Conservation (phyloP, 352 stramenopile genomes). For the Phytophthora tentaculata region DNA sequence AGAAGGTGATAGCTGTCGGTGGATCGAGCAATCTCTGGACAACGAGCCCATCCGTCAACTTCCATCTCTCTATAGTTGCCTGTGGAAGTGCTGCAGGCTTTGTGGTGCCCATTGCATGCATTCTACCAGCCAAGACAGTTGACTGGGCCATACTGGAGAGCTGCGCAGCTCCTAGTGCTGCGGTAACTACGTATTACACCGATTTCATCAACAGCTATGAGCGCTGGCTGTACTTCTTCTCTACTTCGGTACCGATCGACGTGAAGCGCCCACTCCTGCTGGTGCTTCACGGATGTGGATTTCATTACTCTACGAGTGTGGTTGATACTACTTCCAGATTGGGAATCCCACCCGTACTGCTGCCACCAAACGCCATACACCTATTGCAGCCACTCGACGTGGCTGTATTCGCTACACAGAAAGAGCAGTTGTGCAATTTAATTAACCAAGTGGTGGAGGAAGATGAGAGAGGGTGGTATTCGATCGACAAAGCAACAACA, state of each 20-base stretch:
- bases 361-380: too few relatives aligned
- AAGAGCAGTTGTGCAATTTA: too few relatives aligned
- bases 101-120: not conserved
- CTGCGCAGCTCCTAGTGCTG: not conserved
- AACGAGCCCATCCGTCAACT: too few relatives aligned
- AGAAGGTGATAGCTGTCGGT: too few relatives aligned
- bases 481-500: too few relatives aligned
- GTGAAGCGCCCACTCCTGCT: not conserved
- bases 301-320: not conserved
- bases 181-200: not conserved
- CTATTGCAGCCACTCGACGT: too few relatives aligned
- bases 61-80: too few relatives aligned
- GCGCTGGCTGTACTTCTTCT: not conserved
- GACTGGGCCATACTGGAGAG: not conserved
- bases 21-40: too few relatives aligned
- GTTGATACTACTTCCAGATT: not conserved
- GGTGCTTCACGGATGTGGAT: not conserved
- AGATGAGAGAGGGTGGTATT: too few relatives aligned
- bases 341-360: not conserved
- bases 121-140: not conserved
- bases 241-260: not conserved
- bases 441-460: too few relatives aligned
- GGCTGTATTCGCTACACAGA: too few relatives aligned
- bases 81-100: too few relatives aligned
- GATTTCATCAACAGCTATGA: not conserved